Evolutionary conservation across 257 asterid species (phyloP).

Genomic region (Solanum okadae): DNA sequence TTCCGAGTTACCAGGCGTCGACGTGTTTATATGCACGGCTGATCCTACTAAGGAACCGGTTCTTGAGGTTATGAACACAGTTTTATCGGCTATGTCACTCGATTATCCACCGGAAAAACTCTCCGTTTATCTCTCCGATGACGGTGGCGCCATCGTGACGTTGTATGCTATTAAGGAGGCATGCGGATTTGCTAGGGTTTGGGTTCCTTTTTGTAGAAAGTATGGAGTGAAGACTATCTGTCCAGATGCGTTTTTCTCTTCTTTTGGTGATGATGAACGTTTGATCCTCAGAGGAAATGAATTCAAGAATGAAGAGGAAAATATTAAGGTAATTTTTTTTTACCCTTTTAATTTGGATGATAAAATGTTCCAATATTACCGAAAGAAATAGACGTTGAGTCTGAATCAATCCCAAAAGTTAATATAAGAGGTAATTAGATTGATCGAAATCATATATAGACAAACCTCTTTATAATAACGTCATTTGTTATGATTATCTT

Average conservation of each 20-base stretch:
- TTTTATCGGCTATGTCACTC: conserved; percentile 66
- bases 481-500: neutral
- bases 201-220: conserved; percentile 63
- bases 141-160: conserved; percentile 69
- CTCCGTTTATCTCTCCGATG: conserved; percentile 70
- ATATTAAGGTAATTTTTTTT: conserved; percentile 32
- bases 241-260: conserved; percentile 63
- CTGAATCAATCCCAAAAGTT: neutral
- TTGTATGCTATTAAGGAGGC: conserved; percentile 60
- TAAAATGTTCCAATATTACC: neutral
- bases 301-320: conserved; percentile 32
- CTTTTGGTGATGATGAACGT: conserved; percentile 43
- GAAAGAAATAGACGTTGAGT: neutral
- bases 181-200: conserved; percentile 35
- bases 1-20: conserved; percentile 37
- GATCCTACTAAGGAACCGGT: conserved; percentile 74
- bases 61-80: conserved; percentile 79
- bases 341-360: neutral
- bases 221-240: conserved; percentile 53
- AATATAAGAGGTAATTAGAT: neutral
- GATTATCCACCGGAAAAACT: conserved; percentile 67
- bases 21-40: conserved; percentile 64
- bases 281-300: conserved; percentile 27
- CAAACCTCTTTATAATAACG: neutral
- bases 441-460: no score